A percentile compares a stretch with the other conserved stretches of the same genome.
phyloP scores from a whole-genome alignment of 768 basidiomycete genomes.

The Tremella mesenterica region DNA sequence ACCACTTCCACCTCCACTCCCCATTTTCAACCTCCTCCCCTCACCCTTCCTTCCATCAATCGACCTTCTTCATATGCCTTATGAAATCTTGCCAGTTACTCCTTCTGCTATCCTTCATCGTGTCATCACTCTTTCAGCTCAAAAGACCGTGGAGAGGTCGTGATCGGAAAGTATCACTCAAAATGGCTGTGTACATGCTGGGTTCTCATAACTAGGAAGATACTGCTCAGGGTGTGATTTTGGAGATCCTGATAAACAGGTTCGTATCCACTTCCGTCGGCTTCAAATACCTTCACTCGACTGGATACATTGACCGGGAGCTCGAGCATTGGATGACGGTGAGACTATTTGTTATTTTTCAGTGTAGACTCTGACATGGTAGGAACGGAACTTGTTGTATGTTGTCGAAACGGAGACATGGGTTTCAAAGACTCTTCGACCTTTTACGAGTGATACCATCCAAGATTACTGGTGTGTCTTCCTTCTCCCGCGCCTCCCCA shows the following conservation, averaged over 20 bases:
- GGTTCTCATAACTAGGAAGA: conserved; percentile 8
- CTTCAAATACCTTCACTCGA: conserved; percentile 82
- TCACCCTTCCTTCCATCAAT: too few species aligned
- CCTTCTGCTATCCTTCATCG: too few species aligned
- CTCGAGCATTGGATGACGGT: conserved; percentile 97
- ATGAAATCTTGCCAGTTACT: too few species aligned
- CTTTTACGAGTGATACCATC: conserved; percentile 28
- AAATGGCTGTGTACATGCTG: too few species aligned
- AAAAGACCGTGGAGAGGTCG: too few species aligned
- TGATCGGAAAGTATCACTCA: too few species aligned
- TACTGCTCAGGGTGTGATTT: background rate
- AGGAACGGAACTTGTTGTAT: conserved; percentile 91
- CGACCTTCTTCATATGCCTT: too few species aligned
- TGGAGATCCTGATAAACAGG: conserved; percentile 46
- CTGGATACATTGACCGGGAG: conserved; percentile 85
- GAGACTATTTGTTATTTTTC: conserved; percentile 32
- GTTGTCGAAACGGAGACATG: conserved; percentile 91
- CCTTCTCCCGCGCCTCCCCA: background rate
- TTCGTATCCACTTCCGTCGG: conserved; percentile 92
- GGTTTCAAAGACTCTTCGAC: conserved; percentile 50
- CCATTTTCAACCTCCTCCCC: too few species aligned
- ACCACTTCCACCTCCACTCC: too few species aligned
- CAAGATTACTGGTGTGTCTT: conserved; percentile 35
- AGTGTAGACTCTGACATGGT: conserved; percentile 12
- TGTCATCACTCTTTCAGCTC: too few species aligned